phyloP scores from a whole-genome alignment of 345 rosid species.

The Brassica carinata region DNA sequence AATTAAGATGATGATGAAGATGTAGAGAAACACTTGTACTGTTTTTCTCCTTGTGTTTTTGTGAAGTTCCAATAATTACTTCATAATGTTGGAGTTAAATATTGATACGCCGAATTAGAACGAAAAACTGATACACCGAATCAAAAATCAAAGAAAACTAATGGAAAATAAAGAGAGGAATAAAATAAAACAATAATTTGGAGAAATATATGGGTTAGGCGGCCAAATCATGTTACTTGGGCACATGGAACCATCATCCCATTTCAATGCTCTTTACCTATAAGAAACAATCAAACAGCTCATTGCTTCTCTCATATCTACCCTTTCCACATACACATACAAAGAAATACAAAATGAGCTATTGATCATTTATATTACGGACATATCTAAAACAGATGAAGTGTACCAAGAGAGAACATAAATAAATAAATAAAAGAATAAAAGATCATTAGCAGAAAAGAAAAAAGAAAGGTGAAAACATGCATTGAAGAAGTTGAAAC shows the following conservation, averaged over 20 bases:
- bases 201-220: conserved; percentile 26
- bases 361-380: not conserved
- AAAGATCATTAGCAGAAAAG: not conserved
- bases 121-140: conserved; percentile 22
- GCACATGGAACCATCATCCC: conserved; percentile 37
- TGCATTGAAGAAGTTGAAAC: conserved; percentile 14
- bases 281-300: conserved; percentile 36
- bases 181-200: not conserved
- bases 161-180: not conserved
- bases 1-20: conserved; percentile 34
- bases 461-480: not conserved
- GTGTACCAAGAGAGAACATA: not conserved
- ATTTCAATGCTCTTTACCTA: conserved; percentile 28
- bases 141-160: conserved; percentile 12
- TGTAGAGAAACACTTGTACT: conserved; percentile 24
- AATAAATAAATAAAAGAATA: not conserved
- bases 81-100: conserved; percentile 13
- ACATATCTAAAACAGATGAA: conserved; percentile 10
- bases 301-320: conserved; percentile 29
- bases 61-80: conserved; percentile 20
- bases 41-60: not conserved
- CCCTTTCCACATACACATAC: conserved; percentile 17
- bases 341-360: not conserved
- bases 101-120: conserved; percentile 2
- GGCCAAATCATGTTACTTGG: conserved; percentile 35